Evolutionary conservation across 305 asterid species (phyloP).

Genomic region (Fraxinus albicans): DNA sequence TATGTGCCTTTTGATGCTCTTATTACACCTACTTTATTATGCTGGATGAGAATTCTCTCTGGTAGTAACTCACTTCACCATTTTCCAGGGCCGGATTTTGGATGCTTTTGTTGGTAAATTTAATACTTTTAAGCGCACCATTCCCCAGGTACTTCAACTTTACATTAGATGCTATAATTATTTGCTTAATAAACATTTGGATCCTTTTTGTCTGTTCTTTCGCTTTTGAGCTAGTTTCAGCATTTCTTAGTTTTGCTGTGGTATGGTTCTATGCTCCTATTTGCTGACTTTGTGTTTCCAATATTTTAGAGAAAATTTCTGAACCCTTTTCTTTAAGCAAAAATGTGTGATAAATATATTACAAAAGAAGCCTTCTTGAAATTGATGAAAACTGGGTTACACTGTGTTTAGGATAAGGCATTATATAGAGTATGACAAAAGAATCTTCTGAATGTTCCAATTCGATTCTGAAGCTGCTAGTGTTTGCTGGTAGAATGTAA

Average conservation of each 20-base stretch:
- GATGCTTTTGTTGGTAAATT: constrained; percentile 99
- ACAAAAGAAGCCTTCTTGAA: background rate
- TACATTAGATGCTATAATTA: background rate
- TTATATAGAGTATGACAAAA: background rate
- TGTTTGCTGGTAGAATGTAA: background rate
- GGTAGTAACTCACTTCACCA: constrained; percentile 20
- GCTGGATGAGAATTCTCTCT: constrained; percentile 13
- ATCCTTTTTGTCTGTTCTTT: background rate
- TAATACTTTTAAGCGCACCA: constrained; percentile 91
- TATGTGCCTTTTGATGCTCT: constrained; percentile 32
- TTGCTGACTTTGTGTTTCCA: background rate
- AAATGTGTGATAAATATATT: background rate
- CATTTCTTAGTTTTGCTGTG: background rate
- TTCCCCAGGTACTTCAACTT: constrained; percentile 80
- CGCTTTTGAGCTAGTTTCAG: background rate
- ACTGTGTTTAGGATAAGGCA: background rate
- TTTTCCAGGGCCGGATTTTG: constrained; percentile 87
- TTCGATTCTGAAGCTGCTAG: background rate
- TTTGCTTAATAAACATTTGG: constrained; percentile 5
- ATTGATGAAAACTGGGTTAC: background rate
- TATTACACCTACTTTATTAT: constrained; percentile 18
- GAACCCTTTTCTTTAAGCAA: background rate
- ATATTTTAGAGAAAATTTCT: background rate
- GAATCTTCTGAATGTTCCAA: background rate
- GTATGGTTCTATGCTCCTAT: background rate